These are phyloP conservation scores for Paecilomyces dactylethromorphus DNA, from an alignment of 2,329 filamentous ascomycete genomes.

Conservation along the genomic window DNA sequence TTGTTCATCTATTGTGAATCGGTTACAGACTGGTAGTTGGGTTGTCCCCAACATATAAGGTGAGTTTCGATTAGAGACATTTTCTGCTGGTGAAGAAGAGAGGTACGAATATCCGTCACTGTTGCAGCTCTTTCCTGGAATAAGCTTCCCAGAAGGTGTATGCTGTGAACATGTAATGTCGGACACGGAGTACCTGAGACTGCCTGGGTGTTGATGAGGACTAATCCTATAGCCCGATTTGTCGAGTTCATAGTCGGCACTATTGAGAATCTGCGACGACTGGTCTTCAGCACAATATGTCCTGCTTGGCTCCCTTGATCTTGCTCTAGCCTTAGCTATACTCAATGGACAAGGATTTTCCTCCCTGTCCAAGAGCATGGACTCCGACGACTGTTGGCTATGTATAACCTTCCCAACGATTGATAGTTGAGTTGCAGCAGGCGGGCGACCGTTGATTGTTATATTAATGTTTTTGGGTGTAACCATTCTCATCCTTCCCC, in stretches of 20 bases:
- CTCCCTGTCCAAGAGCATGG: constrained; percentile 28
- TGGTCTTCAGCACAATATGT: not conserved
- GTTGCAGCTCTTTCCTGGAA: not conserved
- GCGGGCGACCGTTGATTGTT: constrained; percentile 15
- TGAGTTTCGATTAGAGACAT: not conserved
- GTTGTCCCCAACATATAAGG: not conserved
- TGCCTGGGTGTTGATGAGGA: not conserved
- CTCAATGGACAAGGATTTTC: not conserved
- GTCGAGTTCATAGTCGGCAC: not conserved
- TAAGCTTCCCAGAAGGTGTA: not conserved
- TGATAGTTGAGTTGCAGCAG: not conserved
- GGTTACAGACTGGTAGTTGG: constrained; percentile 2
- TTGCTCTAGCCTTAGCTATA: not conserved
- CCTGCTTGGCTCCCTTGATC: not conserved
- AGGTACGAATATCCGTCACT: not conserved
- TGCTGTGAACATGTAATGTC: not conserved
- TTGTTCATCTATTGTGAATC: constrained; percentile 22
- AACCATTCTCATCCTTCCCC: not conserved
- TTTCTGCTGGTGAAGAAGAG: not conserved
- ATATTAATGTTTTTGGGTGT: constrained; percentile 13
- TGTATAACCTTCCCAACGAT: not conserved
- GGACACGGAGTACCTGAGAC: not conserved
- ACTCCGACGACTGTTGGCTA: constrained; percentile 20
- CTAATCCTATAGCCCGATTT: not conserved
- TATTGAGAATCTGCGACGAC: not conserved